Conservation (phyloP, 306 rosid species). For the Pterocarpus macrocarpus region DNA sequence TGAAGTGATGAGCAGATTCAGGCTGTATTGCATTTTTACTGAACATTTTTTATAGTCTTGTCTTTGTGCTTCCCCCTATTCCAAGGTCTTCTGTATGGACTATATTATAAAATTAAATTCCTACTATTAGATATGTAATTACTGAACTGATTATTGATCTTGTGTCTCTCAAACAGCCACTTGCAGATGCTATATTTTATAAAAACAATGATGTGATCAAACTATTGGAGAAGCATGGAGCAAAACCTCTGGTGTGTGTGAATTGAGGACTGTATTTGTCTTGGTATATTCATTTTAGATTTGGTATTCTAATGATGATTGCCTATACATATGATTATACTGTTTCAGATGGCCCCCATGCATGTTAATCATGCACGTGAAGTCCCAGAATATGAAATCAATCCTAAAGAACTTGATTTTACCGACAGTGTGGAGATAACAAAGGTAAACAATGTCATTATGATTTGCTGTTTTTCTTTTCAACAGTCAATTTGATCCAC, state of each 20-base stretch:
- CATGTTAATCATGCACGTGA: constrained; percentile 81
- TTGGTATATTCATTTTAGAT: constrained; percentile 24
- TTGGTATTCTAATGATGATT: constrained; percentile 31
- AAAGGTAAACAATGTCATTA: constrained; percentile 58
- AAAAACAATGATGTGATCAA: constrained; percentile 78
- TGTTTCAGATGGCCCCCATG: constrained; percentile 83
- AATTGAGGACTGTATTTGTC: constrained; percentile 40
- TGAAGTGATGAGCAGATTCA: constrained; percentile 20
- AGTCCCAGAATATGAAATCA: constrained; percentile 93
- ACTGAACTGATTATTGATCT: constrained; percentile 36
- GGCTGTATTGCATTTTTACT: not conserved
- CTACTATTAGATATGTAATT: constrained; percentile 3
- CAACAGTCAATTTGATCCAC: not conserved
- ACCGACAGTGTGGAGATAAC: constrained; percentile 77
- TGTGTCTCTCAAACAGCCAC: constrained; percentile 71
- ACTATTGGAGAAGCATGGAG: constrained; percentile 87
- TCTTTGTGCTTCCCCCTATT: constrained; percentile 23
- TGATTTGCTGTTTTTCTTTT: not conserved
- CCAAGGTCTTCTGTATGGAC: constrained; percentile 38
- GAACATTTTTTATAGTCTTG: not conserved
- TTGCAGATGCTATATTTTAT: constrained; percentile 88
- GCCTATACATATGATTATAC: constrained; percentile 39
- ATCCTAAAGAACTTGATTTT: constrained; percentile 90
- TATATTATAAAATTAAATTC: constrained; percentile 12
- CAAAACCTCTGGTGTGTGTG: constrained; percentile 79